Evolutionary conservation across 208 protist species (phyloP), one percentile per base, ranked within the genome.

Genomic region (Novymonas esmeraldas): DNA sequence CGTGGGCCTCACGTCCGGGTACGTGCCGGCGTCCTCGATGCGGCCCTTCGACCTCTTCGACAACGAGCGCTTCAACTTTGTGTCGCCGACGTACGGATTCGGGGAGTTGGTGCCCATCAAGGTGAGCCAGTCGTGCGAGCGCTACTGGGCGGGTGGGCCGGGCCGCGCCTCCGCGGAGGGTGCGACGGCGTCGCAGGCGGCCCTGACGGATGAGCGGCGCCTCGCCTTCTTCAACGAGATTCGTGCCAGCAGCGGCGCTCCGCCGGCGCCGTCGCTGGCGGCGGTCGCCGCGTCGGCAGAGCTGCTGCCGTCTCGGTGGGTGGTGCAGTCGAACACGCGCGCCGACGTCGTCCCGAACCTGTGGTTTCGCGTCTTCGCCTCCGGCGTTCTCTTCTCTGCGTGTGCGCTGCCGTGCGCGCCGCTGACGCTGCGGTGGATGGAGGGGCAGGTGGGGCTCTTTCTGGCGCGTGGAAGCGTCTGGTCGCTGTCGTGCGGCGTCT

Each of bases 21-120:
- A 84, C 57, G 67, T 82, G n/a, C 90, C 90, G 1, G 82, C 87
- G 16, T 93, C 90, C 31, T 89, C 87, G 20, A 81, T 87, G 55
- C 76, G 87, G 6, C 85, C 90, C 6, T 93, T 95, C 64, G 90
- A 95, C 61, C 79, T 93, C 31, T 66, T 95, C 0, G 80, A 92
- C 44, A 71, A 89, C 66, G 62, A 64, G 18, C 79, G 90, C 20
- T 84, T 95, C 55, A 93, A 92, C 76, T 95, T 93, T 55, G 33
- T 78, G 13, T 55, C 46, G 6, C 33, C 51, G 2, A 6, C 28
- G 14, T 72, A 44, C 16, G 72, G 64, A 34, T 69, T 91, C 24
- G 77, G 82, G 4, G 61, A 76, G 7, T 24, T 89, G 18, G 22
- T 70, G 11, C 65, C 73, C 28, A 58, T 93, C 24, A 87, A 79